Conservation (phyloP, 257 asterid species). For the Eustoma russellianum region DNA sequence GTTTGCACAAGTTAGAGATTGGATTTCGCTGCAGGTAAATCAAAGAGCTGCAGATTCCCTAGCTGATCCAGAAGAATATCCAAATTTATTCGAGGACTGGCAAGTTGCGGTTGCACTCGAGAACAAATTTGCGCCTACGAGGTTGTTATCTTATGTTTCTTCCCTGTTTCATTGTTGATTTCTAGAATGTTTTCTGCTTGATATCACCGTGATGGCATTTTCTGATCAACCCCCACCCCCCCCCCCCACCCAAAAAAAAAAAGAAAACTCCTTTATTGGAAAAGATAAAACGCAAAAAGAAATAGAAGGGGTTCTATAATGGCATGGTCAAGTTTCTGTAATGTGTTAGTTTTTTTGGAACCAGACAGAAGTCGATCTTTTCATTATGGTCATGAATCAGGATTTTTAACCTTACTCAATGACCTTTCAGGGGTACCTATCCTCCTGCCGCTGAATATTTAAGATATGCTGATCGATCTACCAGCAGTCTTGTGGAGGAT, state of each 20-base stretch:
- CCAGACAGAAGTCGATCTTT: too few relatives aligned
- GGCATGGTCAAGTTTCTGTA: too few relatives aligned
- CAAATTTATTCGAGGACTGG: constrained; percentile 90
- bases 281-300: too few relatives aligned
- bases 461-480: constrained; percentile 56
- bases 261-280: too few relatives aligned
- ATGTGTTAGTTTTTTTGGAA: too few relatives aligned
- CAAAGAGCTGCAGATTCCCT: constrained; percentile 94
- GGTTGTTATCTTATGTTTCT: constrained; percentile 10
- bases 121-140: constrained; percentile 52
- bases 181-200: too few relatives aligned
- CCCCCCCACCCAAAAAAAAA: too few relatives aligned
- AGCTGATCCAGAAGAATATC: constrained; percentile 90
- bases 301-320: too few relatives aligned
- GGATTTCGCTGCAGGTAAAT: constrained; percentile 43
- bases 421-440: constrained; percentile 45
- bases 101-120: constrained; percentile 81
- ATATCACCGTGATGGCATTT: too few relatives aligned
- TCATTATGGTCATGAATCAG: too few relatives aligned
- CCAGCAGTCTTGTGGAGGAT: constrained; percentile 65
- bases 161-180: background rate
- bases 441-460: constrained; percentile 65
- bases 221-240: too few relatives aligned
- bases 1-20: constrained; percentile 1
- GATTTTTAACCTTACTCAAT: background rate